A percentile compares a stretch with the other conserved stretches of the same genome.
Conservation (phyloP, 2,329 filamentous ascomycete species). For the Botryosphaeria dothidea region DNA sequence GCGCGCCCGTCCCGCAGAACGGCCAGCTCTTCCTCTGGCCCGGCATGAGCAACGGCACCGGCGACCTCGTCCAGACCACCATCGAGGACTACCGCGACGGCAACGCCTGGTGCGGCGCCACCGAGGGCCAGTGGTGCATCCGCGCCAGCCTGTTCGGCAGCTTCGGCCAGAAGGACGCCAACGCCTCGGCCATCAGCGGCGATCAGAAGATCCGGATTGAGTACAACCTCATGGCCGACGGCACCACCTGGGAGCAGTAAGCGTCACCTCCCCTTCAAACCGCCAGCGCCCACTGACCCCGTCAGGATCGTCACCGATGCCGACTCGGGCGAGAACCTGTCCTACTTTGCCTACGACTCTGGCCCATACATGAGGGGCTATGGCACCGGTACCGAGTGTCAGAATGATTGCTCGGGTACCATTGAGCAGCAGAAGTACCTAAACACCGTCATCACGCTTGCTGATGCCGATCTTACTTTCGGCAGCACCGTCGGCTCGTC, state of each 20-base stretch:
- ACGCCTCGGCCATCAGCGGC: conserved; percentile 23
- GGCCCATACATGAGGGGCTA: conserved; percentile 41
- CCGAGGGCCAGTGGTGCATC: conserved; percentile 43
- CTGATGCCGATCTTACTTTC: conserved; percentile 34
- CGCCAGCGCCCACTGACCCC: neutral
- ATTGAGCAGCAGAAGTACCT: conserved; percentile 40
- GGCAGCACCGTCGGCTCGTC: conserved; percentile 1
- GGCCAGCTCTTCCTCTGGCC: conserved; percentile 47
- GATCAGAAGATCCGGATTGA: conserved; percentile 36
- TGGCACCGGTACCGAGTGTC: conserved; percentile 46
- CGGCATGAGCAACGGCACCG: conserved; percentile 49
- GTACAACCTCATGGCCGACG: conserved; percentile 28
- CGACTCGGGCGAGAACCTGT: conserved; percentile 36
- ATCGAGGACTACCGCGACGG: conserved; percentile 41
- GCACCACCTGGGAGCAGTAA: conserved; percentile 35
- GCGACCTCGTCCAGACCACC: conserved; percentile 45
- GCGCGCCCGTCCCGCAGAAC: conserved; percentile 38
- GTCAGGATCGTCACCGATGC: conserved; percentile 36
- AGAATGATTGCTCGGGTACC: conserved; percentile 40
- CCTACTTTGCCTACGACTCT: conserved; percentile 35
- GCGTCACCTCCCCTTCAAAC: no score
- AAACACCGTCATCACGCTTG: conserved; percentile 43
- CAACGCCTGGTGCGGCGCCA: conserved; percentile 46
- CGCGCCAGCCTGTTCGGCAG: conserved; percentile 44
- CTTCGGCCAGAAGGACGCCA: no score